phyloP scores from a whole-genome alignment of 768 basidiomycete species.

The Rubroboletus pulcherrimus region DNA sequence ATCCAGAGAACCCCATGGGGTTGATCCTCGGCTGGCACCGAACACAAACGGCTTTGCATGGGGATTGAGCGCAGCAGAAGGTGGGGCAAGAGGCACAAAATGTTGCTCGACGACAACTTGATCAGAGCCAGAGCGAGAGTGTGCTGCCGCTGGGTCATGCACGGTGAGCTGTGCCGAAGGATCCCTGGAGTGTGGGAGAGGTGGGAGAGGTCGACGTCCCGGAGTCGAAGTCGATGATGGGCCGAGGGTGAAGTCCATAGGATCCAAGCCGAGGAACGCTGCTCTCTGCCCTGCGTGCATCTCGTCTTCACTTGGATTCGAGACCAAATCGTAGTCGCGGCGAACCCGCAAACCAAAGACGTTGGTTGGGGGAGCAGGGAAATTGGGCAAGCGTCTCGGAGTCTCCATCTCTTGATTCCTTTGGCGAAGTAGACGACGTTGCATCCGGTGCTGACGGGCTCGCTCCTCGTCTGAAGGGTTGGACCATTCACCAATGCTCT shows the following conservation, averaged over 20 bases:
- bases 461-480: constrained; percentile 90
- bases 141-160: constrained; percentile 60
- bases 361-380: constrained; percentile 70
- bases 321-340: constrained; percentile 68
- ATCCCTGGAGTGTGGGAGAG: constrained; percentile 61
- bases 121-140: constrained; percentile 51
- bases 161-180: constrained; percentile 58
- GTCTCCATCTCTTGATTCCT: constrained; percentile 49
- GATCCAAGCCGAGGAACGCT: constrained; percentile 43
- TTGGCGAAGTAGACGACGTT: constrained; percentile 55
- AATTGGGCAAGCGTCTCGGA: constrained; percentile 72
- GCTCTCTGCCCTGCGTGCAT: constrained; percentile 32
- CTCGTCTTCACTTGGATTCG: constrained; percentile 84
- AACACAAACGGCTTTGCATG: constrained; percentile 84
- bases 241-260: constrained; percentile 43
- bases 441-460: constrained; percentile 62
- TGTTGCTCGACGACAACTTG: constrained; percentile 35
- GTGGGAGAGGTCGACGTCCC: constrained; percentile 50
- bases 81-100: constrained; percentile 14
- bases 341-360: constrained; percentile 38
- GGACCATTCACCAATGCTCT: constrained; percentile 88
- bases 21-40: constrained; percentile 41
- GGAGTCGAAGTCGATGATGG: constrained; percentile 43
- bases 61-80: constrained; percentile 55
- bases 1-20: constrained; percentile 33